Percentiles rank a stretch among this genome's conserved stretches.
Evolutionary conservation across 164 flowering plant species (phyloP).

Genomic region (Berberis vulgaris): DNA sequence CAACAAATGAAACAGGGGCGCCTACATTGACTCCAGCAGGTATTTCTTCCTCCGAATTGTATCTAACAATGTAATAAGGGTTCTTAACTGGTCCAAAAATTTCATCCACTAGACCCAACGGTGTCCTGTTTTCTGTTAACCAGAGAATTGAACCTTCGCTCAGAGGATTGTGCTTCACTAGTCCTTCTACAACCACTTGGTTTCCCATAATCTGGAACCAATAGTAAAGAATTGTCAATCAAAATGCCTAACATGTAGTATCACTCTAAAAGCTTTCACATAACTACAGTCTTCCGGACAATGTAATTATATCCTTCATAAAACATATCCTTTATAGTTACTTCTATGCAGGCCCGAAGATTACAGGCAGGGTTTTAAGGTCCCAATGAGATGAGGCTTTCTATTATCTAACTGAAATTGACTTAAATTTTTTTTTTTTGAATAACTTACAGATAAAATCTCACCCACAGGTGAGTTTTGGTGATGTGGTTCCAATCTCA

Average conservation of each 20-base stretch:
- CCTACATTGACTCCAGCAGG: conserved; percentile 65
- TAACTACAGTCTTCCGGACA: too few relatives aligned
- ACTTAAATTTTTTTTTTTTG: not conserved
- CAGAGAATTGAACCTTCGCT: conserved; percentile 93
- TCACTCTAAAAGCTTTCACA: too few relatives aligned
- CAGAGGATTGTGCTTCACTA: conserved; percentile 81
- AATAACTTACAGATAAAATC: conserved; percentile 61
- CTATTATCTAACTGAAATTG: not conserved
- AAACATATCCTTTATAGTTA: too few relatives aligned
- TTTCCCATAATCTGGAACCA: conserved; percentile 51
- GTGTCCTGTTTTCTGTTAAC: conserved; percentile 61
- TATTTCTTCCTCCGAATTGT: conserved; percentile 69
- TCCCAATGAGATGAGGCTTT: not conserved
- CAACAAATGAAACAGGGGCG: conserved; percentile 58
- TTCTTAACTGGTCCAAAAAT: conserved; percentile 91
- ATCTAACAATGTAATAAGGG: conserved; percentile 80
- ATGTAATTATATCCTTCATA: too few relatives aligned
- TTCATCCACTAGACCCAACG: conserved; percentile 81
- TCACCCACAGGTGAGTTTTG: conserved; percentile 67
- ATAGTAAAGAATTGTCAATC: not conserved
- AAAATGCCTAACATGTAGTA: too few relatives aligned
- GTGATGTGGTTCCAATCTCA: conserved; percentile 54
- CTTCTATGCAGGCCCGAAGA: too few relatives aligned
- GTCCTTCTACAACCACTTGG: conserved; percentile 84
- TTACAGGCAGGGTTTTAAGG: too few relatives aligned